Evolutionary conservation across 768 basidiomycete genomes (phyloP).

Genomic region (Coprinopsis strossmayeri): DNA sequence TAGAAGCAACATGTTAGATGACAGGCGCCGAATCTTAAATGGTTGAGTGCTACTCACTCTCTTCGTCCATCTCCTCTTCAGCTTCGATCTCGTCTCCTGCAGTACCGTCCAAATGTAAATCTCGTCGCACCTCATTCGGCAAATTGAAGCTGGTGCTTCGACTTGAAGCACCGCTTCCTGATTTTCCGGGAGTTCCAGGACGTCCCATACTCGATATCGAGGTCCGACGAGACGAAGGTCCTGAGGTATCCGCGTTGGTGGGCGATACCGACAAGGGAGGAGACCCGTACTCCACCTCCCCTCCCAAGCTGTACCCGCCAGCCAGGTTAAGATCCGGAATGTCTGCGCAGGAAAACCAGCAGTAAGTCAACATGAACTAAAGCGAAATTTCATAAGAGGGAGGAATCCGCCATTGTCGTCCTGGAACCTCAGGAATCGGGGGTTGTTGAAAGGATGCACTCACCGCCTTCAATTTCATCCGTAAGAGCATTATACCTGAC

Average conservation of each 20-base stretch:
- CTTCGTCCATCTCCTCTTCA: slow-evolving; percentile 85
- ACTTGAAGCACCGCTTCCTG: slow-evolving; percentile 58
- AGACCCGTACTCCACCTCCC: slow-evolving; percentile 21
- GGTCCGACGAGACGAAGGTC: slow-evolving; percentile 66
- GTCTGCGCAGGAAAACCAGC: slow-evolving; percentile 38
- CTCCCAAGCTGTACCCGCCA: slow-evolving; percentile 30
- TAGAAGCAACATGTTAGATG: slow-evolving; percentile 23
- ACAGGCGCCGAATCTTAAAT: too few relatives aligned
- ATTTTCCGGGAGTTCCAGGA: slow-evolving; percentile 45
- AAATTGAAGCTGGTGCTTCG: slow-evolving; percentile 82
- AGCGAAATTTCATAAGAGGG: too few relatives aligned
- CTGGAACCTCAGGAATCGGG: too few relatives aligned
- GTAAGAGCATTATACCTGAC: slow-evolving; percentile 86
- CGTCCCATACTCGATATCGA: slow-evolving; percentile 61
- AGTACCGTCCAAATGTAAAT: slow-evolving; percentile 48
- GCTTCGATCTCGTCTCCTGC: slow-evolving; percentile 66
- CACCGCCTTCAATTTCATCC: slow-evolving; percentile 83
- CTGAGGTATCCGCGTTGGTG: slow-evolving; percentile 54
- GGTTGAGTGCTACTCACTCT: slow-evolving; percentile 47
- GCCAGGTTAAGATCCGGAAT: slow-evolving; percentile 75
- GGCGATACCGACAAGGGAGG: slow-evolving; percentile 44
- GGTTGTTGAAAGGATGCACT: slow-evolving; percentile 19
- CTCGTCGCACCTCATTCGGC: slow-evolving; percentile 60
- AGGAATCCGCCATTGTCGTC: too few relatives aligned
- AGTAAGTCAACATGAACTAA: too few relatives aligned